Conservation (phyloP, 495 filamentous ascomycete genomes). For the Bacidia gigantensis region DNA sequence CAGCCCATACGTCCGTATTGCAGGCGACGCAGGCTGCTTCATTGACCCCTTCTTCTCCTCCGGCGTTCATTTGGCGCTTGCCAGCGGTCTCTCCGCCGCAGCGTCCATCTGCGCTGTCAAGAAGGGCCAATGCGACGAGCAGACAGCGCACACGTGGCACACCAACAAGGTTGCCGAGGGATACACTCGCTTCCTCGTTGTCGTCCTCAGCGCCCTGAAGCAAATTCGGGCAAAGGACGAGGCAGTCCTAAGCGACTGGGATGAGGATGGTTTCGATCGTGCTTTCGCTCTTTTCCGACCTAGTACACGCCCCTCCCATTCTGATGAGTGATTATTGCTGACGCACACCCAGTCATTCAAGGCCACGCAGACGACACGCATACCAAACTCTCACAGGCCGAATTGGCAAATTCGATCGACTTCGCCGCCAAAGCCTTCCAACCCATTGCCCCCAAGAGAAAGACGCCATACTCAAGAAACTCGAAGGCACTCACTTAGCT, state of each 20-base stretch:
- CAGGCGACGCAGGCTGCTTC: constrained; percentile 31
- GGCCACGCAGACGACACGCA: constrained; percentile 25
- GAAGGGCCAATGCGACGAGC: constrained; percentile 28
- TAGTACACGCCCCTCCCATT: constrained; percentile 20
- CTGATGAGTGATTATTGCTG: not conserved
- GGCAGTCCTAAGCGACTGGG: constrained; percentile 24
- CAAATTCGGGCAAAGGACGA: constrained; percentile 31
- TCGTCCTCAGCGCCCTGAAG: constrained; percentile 30
- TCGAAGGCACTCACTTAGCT: too few relatives aligned
- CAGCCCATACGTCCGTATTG: constrained; percentile 23
- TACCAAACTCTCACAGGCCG: constrained; percentile 22
- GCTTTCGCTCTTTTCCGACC: constrained; percentile 33
- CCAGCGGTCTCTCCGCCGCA: constrained; percentile 34
- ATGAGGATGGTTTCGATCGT: constrained; percentile 32
- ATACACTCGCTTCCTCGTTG: constrained; percentile 38
- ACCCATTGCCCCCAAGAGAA: constrained; percentile 15
- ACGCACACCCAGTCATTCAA: constrained; percentile 26
- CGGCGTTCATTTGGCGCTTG: constrained; percentile 36
- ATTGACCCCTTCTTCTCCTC: constrained; percentile 34
- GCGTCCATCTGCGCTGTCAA: constrained; percentile 22
- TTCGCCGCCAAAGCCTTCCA: constrained; percentile 26
- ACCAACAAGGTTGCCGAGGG: constrained; percentile 29
- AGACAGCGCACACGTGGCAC: constrained; percentile 33
- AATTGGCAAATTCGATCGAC: constrained; percentile 26
- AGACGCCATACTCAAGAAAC: constrained; percentile 17